Evolutionary conservation across 306 rosid genomes (phyloP), one percentile per base, ranked within the genome.

Genomic region (Benincasa hispida): DNA sequence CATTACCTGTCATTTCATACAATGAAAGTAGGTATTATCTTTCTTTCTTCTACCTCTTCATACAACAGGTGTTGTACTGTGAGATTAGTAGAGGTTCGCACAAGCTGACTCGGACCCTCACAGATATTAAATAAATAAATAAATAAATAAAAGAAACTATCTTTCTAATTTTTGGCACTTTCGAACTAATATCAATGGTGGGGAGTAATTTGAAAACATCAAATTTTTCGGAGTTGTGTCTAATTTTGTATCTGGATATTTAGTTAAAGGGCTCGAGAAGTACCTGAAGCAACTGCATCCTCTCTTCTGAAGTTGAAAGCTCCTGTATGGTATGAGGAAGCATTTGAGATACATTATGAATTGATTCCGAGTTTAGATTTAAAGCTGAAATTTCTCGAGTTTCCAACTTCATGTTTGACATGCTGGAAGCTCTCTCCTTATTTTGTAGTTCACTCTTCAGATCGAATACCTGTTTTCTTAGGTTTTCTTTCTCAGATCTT

Each of bases 371-470:
- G 80, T 69, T 84, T 55, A 10, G 68, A 35, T 78, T 74, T 53
- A 76, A 19, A 81, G 79, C 82, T 60, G 84, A 82, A 78, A 45
- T 78, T 66, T 79, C 85, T 51, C 82, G 87, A 81, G 77, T 87
- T 85, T 56, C 79, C 73, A 73, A 84, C 84, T 83, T 85, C 77
- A 83, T 74, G 84, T 87, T 86, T 81, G 87, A 88, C 86, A 81
- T 45, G 48, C 72, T 56, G 79, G 77, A 78, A 54, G 80, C 51
- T 76, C 84, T 90, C 32, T 80, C 91, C 83, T 91, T 87, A 79
- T 84, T 89, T 85, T 84, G 83, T 72, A 88, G 81, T 78, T 88
- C 95, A 58, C 87, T 83, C 82, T 85, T 85, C 60, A 91, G 83
- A 21, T 89, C 90, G 82, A 82, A 55, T 82, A 84, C 56, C 27